These are phyloP conservation scores for Tricholoma sp. DNA, from an alignment of 768 basidiomycete species.

Conservation along the genomic window DNA sequence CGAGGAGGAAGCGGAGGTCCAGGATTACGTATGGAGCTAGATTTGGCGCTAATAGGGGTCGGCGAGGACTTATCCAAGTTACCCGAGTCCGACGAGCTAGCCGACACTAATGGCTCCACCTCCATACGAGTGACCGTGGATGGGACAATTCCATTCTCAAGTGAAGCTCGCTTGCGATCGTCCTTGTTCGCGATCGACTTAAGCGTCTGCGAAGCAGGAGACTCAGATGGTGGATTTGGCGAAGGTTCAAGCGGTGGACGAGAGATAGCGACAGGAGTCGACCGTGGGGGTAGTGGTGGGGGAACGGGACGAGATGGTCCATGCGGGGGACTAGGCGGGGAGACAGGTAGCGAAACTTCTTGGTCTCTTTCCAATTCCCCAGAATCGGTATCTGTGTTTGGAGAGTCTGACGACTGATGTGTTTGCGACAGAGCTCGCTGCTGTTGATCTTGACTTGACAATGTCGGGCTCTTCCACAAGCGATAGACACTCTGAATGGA, in stretches of 20 bases:
- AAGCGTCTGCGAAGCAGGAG: slow-evolving; percentile 45
- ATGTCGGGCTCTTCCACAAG: slow-evolving; percentile 60
- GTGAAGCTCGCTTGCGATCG: slow-evolving; percentile 22
- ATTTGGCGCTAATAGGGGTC: not conserved
- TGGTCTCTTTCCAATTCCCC: not conserved
- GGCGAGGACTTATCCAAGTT: slow-evolving; percentile 1
- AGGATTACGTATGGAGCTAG: slow-evolving; percentile 8
- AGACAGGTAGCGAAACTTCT: slow-evolving; percentile 2
- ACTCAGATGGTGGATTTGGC: slow-evolving; percentile 17
- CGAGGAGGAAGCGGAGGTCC: slow-evolving; percentile 19
- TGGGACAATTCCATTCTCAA: slow-evolving; percentile 5
- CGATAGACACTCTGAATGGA: slow-evolving; percentile 69
- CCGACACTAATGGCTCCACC: not conserved
- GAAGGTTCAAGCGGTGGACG: slow-evolving; percentile 23
- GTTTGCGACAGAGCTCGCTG: not conserved
- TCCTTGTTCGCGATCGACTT: slow-evolving; percentile 52
- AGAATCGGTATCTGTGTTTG: slow-evolving; percentile 6
- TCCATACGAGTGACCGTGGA: slow-evolving; percentile 1
- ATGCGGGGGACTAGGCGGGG: slow-evolving; percentile 18
- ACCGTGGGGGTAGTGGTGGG: slow-evolving; percentile 48
- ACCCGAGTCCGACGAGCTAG: not conserved
- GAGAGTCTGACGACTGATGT: slow-evolving; percentile 5
- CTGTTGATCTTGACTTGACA: slow-evolving; percentile 15
- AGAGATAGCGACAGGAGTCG: slow-evolving; percentile 20
- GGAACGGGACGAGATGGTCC: slow-evolving; percentile 39